Conservation (phyloP, 179 eudicot genomes). For the Dionaea muscipula region DNA sequence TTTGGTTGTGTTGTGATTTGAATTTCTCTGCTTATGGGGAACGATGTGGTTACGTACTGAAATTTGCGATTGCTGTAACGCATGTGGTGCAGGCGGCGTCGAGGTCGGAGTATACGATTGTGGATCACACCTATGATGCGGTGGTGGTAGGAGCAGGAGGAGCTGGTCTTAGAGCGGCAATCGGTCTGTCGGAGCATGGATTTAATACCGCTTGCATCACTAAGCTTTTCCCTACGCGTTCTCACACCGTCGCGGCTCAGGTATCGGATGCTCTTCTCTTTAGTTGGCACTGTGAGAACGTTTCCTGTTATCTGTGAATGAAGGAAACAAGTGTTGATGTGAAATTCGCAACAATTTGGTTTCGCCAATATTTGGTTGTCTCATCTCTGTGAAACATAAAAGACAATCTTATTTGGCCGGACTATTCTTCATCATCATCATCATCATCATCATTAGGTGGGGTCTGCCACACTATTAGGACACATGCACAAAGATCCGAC, state of each 20-base stretch:
- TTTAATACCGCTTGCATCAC: constrained; percentile 96
- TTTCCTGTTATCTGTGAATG: no score
- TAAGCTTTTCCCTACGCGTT: constrained; percentile 97
- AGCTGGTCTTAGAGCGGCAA: constrained; percentile 93
- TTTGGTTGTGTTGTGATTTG: not conserved
- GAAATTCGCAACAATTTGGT: no score
- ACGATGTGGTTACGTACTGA: not conserved
- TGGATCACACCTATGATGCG: constrained; percentile 95
- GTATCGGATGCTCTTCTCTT: constrained; percentile 15
- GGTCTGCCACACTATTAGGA: no score
- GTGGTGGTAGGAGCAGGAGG: constrained; percentile 98
- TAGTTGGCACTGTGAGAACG: not conserved
- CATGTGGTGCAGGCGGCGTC: constrained; percentile 30
- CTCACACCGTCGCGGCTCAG: constrained; percentile 99
- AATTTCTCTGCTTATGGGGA: not conserved
- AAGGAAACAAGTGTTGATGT: no score
- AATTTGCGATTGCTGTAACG: not conserved
- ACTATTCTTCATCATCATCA: no score
- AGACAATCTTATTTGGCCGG: no score
- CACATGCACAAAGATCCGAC: no score
- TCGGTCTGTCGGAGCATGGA: constrained; percentile 94
- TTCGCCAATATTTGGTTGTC: no score
- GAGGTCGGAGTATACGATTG: constrained; percentile 57
- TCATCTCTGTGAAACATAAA: no score
- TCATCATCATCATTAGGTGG: no score